phyloP scores from a whole-genome alignment of 73 alveolate genomes.

The Paraurostyla sp. region DNA sequence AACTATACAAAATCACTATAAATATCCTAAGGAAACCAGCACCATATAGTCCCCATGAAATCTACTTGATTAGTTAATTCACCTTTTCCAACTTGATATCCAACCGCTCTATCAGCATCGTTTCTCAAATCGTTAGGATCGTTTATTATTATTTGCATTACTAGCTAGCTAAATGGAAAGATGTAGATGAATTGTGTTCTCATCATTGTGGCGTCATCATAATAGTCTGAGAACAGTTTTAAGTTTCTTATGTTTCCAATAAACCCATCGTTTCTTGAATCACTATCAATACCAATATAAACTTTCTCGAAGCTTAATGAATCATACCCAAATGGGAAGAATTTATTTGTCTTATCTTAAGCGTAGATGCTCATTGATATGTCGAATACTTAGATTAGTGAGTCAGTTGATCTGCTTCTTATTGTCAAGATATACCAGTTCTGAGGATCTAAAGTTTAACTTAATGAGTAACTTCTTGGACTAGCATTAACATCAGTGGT shows the following conservation, averaged over 20 bases:
- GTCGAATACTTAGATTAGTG: background rate
- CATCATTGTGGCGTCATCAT: background rate
- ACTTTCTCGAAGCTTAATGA: background rate
- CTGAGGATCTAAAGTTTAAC: background rate
- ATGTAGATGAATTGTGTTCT: background rate
- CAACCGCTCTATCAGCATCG: conserved; percentile 7
- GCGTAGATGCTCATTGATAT: background rate
- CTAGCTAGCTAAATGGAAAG: background rate
- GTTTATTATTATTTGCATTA: background rate
- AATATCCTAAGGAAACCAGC: background rate
- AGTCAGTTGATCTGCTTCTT: background rate
- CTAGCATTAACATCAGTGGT: background rate
- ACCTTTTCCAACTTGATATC: background rate
- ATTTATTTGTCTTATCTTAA: background rate
- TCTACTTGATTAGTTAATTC: background rate
- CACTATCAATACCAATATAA: background rate
- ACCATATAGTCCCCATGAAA: background rate
- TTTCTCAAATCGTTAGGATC: background rate
- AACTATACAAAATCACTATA: background rate
- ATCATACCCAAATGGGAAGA: conserved; percentile 23
- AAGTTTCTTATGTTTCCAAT: conserved; percentile 34
- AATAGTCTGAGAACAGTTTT: conserved; percentile 17
- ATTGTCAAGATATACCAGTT: conserved; percentile 23
- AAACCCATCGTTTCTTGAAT: conserved; percentile 2
- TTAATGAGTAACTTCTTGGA: background rate